A percentile compares a stretch with the other conserved stretches of the same genome.
These are phyloP conservation scores for Cercospora sp. DNA, from an alignment of 2,329 filamentous ascomycete genomes.

Conservation along the genomic window DNA sequence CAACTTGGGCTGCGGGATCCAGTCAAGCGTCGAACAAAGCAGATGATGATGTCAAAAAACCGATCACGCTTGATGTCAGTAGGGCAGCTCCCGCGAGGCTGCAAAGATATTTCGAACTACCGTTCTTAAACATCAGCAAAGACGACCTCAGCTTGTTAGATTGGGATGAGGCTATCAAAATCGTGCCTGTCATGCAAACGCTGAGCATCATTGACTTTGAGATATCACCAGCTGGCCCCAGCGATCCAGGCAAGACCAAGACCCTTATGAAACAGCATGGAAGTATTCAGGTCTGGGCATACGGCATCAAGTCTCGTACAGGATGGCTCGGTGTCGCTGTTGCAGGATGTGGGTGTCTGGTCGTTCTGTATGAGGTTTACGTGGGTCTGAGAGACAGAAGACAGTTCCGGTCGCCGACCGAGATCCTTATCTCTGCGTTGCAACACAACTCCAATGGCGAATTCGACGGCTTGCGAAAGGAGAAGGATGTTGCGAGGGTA, in stretches of 20 bases:
- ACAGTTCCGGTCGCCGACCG: constrained; percentile 19
- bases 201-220: constrained; percentile 30
- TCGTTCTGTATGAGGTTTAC: constrained; percentile 26
- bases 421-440: constrained; percentile 32
- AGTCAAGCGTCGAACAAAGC: too few species aligned
- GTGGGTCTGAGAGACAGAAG: constrained; percentile 22
- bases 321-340: constrained; percentile 27
- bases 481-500: constrained; percentile 23
- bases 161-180: neutral
- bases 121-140: too few species aligned
- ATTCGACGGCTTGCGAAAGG: constrained; percentile 26
- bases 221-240: too few species aligned
- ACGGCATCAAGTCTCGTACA: constrained; percentile 28
- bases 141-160: neutral
- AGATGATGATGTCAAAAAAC: too few species aligned
- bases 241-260: too few species aligned
- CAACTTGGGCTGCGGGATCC: constrained; percentile 32
- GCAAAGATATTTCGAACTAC: neutral
- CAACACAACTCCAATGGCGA: constrained; percentile 28
- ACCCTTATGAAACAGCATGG: too few species aligned
- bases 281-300: constrained; percentile 30
- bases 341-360: constrained; percentile 17
- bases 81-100: neutral
- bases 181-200: constrained; percentile 24
- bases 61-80: neutral